phyloP scores from a whole-genome alignment of 2,329 filamentous ascomycete species.

The Beauveria medogensis region DNA sequence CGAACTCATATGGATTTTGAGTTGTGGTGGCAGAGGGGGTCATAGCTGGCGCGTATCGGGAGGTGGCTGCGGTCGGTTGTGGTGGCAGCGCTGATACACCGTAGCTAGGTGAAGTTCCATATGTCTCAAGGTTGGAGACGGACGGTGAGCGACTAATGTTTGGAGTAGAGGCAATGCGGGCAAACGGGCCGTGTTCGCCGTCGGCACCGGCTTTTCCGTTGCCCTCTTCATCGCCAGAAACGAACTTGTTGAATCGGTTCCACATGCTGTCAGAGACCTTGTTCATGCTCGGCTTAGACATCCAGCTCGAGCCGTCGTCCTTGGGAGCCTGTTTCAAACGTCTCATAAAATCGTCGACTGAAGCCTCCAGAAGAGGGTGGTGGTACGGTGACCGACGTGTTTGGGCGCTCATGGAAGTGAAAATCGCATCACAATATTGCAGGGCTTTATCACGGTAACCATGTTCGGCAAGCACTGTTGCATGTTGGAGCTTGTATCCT shows the following conservation, averaged over 20 bases:
- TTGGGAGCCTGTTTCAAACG: constrained; percentile 80
- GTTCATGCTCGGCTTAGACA: constrained; percentile 90
- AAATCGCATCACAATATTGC: constrained; percentile 84
- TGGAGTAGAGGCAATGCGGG: constrained; percentile 66
- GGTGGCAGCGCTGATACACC: constrained; percentile 23
- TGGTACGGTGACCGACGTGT: constrained; percentile 84
- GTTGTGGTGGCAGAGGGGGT: constrained; percentile 16
- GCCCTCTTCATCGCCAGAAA: constrained; percentile 82
- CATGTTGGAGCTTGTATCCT: constrained; percentile 86
- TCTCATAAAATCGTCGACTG: constrained; percentile 75
- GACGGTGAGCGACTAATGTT: constrained; percentile 69
- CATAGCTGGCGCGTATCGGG: constrained; percentile 41
- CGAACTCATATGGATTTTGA: constrained; percentile 19
- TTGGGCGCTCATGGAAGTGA: constrained; percentile 65
- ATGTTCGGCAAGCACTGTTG: constrained; percentile 72
- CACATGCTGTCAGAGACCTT: constrained; percentile 88
- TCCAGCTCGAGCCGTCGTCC: constrained; percentile 77
- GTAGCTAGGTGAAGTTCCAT: constrained; percentile 45
- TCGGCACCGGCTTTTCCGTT: constrained; percentile 47
- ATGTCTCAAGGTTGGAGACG: constrained; percentile 62
- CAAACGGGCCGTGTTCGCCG: constrained; percentile 68
- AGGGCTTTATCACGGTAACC: constrained; percentile 77
- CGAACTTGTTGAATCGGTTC: constrained; percentile 93
- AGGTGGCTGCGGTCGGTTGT: constrained; percentile 31
- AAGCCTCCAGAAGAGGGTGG: constrained; percentile 62